Evolutionary conservation across 169 alveolate species (phyloP).

Genomic region (Plasmodium reichenowi): DNA sequence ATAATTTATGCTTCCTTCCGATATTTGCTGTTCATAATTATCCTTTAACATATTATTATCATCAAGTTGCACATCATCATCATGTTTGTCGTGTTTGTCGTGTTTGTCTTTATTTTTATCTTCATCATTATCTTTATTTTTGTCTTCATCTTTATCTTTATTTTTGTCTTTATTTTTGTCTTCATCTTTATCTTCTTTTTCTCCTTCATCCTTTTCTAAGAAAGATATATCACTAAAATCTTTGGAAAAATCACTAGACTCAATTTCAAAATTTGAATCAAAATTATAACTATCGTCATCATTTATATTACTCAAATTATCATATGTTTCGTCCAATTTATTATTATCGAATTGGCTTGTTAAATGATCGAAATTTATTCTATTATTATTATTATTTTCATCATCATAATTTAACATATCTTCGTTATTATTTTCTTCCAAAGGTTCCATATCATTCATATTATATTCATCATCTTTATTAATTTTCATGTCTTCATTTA

Average conservation of each 20-base stretch:
- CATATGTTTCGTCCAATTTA: not conserved
- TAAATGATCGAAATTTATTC: not conserved
- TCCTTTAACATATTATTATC: not conserved
- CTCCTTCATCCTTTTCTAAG: constrained; percentile 27
- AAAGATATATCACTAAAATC: constrained; percentile 46
- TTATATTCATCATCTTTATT: constrained; percentile 7
- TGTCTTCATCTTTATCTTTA: too few species aligned
- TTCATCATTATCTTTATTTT: too few species aligned
- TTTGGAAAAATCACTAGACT: constrained; percentile 70
- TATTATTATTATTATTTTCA: not conserved
- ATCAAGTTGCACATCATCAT: not conserved
- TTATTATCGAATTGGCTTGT: not conserved
- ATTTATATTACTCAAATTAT: not conserved
- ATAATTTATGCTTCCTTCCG: not conserved
- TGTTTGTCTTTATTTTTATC: constrained; percentile 4
- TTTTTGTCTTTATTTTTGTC: too few species aligned
- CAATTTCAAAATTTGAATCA: constrained; percentile 63
- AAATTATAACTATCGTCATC: constrained; percentile 13
- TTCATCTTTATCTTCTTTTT: constrained; percentile 10
- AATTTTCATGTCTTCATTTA: not conserved
- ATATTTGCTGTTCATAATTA: too few species aligned
- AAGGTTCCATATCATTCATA: constrained; percentile 5
- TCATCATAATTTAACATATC: constrained; percentile 10
- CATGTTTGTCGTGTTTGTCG: constrained; percentile 19
- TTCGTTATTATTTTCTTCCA: constrained; percentile 6